Evolutionary conservation across 306 rosid genomes (phyloP), one percentile per base, ranked within the genome.

Genomic region (Prinsepia uniflora): DNA sequence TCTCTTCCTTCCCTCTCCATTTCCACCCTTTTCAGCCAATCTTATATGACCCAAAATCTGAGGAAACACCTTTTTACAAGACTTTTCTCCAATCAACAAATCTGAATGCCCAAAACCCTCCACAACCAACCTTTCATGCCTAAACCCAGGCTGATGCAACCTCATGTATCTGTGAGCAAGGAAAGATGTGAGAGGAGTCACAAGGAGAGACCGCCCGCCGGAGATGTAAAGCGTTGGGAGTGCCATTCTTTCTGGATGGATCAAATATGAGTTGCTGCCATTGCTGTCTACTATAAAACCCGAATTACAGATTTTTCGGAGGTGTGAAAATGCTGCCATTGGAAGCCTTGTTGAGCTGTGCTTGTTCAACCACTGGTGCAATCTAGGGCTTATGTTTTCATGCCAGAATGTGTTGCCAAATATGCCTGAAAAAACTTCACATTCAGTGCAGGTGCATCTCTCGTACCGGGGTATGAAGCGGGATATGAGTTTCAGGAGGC

Each of bases 91-190:
- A 24, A 80, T 80, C 80, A 80, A 71, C 11, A 80, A 40, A 67
- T 75, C 83, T 0, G 71, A 75, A 80, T 80, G 83, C 54, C 77
- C 80, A n/a, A 75, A 80, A 20, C 83, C 77, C 44, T 75, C 77
- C 54, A 75, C 80, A 42, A 75, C 83, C 12, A 75, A 74, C 63
- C 77, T 70, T 70, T 75, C 76, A 53, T 58, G 77, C 19, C 76
- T 50, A 40, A 80, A 80, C 2, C 71, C 53, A 7, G 83, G 80
- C 15, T 75, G 83, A 70, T 75, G 77, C 68, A 80, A 20, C 80
- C 75, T 80, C 83, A 80, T 75, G 73, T 80, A 75, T 30, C 75
- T 80, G 48, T 70, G 73, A n/a, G 80, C 80, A 6, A 80, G 73
- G 62, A 80, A 80, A 47, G 80, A 70, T 42, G 83, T 80, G 7